Evolutionary conservation across 2,329 filamentous ascomycete genomes (phyloP), one percentile per base, ranked within the genome.

Genomic region (Trichoderma afroharzianum): DNA sequence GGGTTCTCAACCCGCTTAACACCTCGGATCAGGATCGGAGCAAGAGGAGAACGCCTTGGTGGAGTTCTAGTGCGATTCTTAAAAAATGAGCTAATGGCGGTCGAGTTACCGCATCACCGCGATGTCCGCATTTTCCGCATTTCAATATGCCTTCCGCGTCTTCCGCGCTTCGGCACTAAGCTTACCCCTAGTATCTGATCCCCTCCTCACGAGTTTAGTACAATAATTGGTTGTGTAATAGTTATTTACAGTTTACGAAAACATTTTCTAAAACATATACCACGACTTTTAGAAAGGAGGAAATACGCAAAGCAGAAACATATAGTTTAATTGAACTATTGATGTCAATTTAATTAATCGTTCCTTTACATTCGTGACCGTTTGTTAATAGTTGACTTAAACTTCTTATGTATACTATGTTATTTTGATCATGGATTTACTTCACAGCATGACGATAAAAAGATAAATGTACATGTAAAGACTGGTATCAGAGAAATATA

Each of bases 361-460:
- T 39, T 39, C 36, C 36, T 39, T 39, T 39, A 39, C 36, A 39
- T 18, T 39, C 15, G 36, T 39, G 15, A 18, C 6, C 2, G 6
- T 39, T 39, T 0, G 3, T 7, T 39, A 39, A 39, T 39, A 39
- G 15, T 39, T 39, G 14, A 39, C 36, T 18, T 39, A 15, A 39
- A 7, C 1, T 8, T 39, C 1, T 3, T 4, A 6, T 18, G 18
- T 0, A 0, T 18, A 39, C 6, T 39, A 39, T 39, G 2, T 39
- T 15, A 39, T 39, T 39, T 3, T 39, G 36, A 39, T 18, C 36
- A 8, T 8, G 18, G 36, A 6, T 18, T 18, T 39, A 39, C 6
- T 39, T 39, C 18, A 39, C 14, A 39, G 36, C 3, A 39, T 1
- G 6, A 3, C 36, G 6, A 39, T 39, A 2, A 11, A n/a, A 4